Evolutionary conservation across 2,329 filamentous ascomycete species (phyloP).

Genomic region (Exserohilum turcica): DNA sequence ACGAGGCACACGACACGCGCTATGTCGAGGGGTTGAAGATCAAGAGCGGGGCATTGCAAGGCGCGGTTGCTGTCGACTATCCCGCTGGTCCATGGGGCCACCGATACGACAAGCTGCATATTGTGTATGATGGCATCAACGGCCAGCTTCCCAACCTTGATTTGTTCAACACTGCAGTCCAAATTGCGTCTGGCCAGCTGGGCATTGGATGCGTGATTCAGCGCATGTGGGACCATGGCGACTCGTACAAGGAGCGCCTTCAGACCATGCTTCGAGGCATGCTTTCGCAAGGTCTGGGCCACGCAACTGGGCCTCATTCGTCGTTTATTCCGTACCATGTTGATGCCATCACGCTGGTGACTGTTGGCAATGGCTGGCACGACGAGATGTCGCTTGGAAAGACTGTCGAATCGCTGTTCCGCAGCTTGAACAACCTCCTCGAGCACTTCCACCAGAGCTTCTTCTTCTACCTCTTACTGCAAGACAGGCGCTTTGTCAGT

Average conservation of each 20-base stretch:
- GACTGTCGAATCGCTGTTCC: constrained; percentile 85
- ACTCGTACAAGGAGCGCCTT: constrained; percentile 80
- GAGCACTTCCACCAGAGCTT: constrained; percentile 98
- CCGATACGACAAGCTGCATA: constrained; percentile 84
- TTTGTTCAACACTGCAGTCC: constrained; percentile 89
- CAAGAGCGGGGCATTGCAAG: constrained; percentile 92
- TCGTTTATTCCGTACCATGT: constrained; percentile 98
- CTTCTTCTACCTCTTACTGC: constrained; percentile 97
- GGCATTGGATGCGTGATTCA: constrained; percentile 83
- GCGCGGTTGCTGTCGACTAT: constrained; percentile 91
- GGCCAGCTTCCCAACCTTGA: constrained; percentile 95
- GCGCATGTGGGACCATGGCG: constrained; percentile 77
- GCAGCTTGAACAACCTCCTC: constrained; percentile 92
- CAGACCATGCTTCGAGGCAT: constrained; percentile 90
- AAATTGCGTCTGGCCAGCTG: constrained; percentile 90
- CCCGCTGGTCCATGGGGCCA: constrained; percentile 70
- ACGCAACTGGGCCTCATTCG: constrained; percentile 88
- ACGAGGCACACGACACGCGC: constrained; percentile 78
- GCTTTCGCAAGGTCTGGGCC: constrained; percentile 86
- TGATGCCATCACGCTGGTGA: constrained; percentile 90
- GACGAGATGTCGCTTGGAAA: constrained; percentile 96
- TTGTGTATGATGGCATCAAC: constrained; percentile 94
- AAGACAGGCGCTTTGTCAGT: constrained; percentile 90
- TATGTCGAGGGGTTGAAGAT: constrained; percentile 77
- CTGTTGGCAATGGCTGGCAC: constrained; percentile 90